Evolutionary conservation across 306 rosid genomes (phyloP), one percentile per base, ranked within the genome.

Genomic region (Oxytropis ochrocephala): DNA sequence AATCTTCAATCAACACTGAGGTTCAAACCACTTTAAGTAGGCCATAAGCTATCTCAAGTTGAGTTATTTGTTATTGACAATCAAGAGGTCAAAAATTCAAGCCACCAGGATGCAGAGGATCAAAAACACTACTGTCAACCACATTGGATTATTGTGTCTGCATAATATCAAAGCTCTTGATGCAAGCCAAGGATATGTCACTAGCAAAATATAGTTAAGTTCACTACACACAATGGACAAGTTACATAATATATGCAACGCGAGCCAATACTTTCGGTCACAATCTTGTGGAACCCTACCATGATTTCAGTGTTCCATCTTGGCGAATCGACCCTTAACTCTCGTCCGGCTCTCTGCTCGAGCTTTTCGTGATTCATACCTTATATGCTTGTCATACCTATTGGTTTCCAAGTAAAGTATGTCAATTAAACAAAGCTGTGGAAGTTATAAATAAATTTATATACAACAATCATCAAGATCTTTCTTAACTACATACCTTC

Each of bases 241-340:
- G 33, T 11, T 55, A 27, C 27, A 50, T 38, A 58, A 75, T 54
- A 14, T 29, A 53, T 53, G 52, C 10, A 50, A 65, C n/a, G 11
- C 14, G 50, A 74, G 48, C 52, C 11, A 16, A 53, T 27, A 62
- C 8, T 41, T 46, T 51, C 50, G 56, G 30, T 61, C 35, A 50
- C 38, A 44, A 42, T 39, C 29, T 47, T 69, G 61, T 36, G 66
- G 36, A 61, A 66, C 36, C 79, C 71, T 72, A 82, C 86, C 85
- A 44, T 65, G 69, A 50, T 47, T 49, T 91, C 78, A 88, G 49
- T 58, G 79, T 43, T 82, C 86, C 30, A 80, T 75, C 80, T 89
- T 92, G 7, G 94, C 97, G 72, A 92, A 92, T 48, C 97, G 92
- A 6, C 97, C 97, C 77, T 75, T 92, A 8, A 92, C 77, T 78